A percentile compares a stretch with the other conserved stretches of the same genome.
Evolutionary conservation across 768 basidiomycete genomes (phyloP).

Genomic region (Saitozyma podzolica): DNA sequence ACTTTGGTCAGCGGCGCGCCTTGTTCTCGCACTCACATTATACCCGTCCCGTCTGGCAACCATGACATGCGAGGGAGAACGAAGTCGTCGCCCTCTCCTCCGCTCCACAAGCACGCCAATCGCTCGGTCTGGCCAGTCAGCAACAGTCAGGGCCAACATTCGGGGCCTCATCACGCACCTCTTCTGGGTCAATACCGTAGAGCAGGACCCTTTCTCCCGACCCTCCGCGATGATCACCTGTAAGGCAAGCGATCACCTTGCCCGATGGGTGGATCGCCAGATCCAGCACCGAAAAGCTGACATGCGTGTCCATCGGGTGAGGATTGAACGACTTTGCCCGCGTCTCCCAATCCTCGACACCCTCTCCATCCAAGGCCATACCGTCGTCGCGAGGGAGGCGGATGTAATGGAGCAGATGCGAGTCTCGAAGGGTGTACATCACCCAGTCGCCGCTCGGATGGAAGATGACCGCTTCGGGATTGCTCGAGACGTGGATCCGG

Average conservation of each 20-base stretch:
- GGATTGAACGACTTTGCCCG: constrained; percentile 49
- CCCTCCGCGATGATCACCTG: constrained; percentile 48
- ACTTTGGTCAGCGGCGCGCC: background rate
- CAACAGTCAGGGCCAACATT: background rate
- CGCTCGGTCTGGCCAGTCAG: constrained; percentile 27
- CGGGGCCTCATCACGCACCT: constrained; percentile 14
- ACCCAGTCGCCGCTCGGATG: constrained; percentile 35
- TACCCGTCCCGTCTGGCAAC: constrained; percentile 47
- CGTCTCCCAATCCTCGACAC: constrained; percentile 11
- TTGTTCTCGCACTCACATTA: constrained; percentile 39
- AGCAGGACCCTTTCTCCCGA: constrained; percentile 47
- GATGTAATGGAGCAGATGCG: constrained; percentile 5
- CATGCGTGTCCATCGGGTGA: constrained; percentile 47
- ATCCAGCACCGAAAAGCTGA: constrained; percentile 49
- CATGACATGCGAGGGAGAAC: constrained; percentile 50
- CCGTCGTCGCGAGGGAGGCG: background rate
- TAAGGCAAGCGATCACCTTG: constrained; percentile 47
- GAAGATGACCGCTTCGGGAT: constrained; percentile 48
- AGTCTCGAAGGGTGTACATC: constrained; percentile 15
- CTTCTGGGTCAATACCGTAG: constrained; percentile 42
- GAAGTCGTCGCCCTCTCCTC: constrained; percentile 41
- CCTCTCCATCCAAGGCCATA: background rate
- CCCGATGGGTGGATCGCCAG: constrained; percentile 46
- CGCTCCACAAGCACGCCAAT: constrained; percentile 48
- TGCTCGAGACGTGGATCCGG: constrained; percentile 35